Percentiles rank a stretch among this genome's conserved stretches.
These are phyloP conservation scores for Trichophyton verrucosum DNA, from an alignment of 2,329 filamentous ascomycete genomes.

Conservation along the genomic window DNA sequence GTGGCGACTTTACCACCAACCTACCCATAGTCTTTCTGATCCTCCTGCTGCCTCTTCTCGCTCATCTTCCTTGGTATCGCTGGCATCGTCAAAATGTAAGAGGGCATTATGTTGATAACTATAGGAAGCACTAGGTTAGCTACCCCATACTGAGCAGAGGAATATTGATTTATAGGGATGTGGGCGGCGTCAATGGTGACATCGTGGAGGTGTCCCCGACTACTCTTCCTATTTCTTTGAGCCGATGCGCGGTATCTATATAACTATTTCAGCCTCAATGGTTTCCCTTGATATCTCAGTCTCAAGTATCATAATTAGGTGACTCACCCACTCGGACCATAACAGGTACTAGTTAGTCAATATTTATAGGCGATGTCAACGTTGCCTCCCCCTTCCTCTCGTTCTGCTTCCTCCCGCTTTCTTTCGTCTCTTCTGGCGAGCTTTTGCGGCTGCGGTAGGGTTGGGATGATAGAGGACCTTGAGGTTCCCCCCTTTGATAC, in stretches of 20 bases:
- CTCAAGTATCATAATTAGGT: no score
- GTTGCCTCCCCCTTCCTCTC: background rate
- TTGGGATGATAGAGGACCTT: background rate
- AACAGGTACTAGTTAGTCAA: no score
- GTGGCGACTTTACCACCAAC: constrained; percentile 3
- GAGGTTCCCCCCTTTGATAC: background rate
- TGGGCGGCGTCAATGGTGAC: no score
- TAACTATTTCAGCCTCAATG: no score
- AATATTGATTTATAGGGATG: no score
- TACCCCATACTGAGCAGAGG: background rate
- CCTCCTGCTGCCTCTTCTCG: background rate
- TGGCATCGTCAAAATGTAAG: background rate
- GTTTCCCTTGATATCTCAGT: no score
- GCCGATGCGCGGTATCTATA: no score
- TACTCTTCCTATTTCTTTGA: no score
- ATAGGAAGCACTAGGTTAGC: background rate
- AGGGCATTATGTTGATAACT: background rate
- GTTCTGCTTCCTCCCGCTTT: background rate
- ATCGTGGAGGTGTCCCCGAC: no score
- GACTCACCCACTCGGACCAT: no score
- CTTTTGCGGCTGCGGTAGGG: background rate
- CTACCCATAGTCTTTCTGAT: background rate
- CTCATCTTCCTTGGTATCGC: background rate
- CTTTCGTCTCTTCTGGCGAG: background rate
- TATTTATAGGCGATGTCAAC: no score